These are phyloP conservation scores for Nicotiana benthamiana DNA, from an alignment of 257 asterid species.

Conservation along the genomic window DNA sequence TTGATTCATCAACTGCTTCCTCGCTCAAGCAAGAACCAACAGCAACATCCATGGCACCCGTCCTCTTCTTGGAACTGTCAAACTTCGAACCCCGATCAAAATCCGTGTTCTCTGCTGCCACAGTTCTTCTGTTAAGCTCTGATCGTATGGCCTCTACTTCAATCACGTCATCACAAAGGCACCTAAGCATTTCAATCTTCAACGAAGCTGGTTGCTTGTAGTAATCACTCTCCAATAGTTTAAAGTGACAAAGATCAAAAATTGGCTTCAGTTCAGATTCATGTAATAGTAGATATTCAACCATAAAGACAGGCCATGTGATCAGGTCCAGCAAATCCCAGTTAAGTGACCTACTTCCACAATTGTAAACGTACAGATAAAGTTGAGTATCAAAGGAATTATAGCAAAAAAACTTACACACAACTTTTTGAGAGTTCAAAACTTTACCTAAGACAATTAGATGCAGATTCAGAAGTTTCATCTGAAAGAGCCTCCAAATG, in stretches of 20 bases:
- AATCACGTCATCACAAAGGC: constrained; percentile 86
- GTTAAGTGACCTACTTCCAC: constrained; percentile 58
- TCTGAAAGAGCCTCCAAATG: constrained; percentile 60
- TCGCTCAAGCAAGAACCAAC: constrained; percentile 53
- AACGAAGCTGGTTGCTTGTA: constrained; percentile 53
- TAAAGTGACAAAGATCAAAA: constrained; percentile 44
- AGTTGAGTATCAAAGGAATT: constrained; percentile 11
- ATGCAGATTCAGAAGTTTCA: constrained; percentile 62
- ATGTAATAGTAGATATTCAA: constrained; percentile 72
- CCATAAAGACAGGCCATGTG: constrained; percentile 89
- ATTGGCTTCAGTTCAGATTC: constrained; percentile 56
- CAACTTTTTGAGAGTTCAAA: constrained; percentile 13
- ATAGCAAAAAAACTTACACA: not conserved
- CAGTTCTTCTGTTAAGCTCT: constrained; percentile 66
- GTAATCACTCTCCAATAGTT: constrained; percentile 53
- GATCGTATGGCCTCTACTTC: constrained; percentile 63
- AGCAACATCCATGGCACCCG: constrained; percentile 39
- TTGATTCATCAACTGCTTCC: constrained; percentile 45
- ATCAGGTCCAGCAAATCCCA: constrained; percentile 92
- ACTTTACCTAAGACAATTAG: constrained; percentile 69
- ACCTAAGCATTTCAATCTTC: constrained; percentile 71
- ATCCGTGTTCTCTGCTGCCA: constrained; percentile 41
- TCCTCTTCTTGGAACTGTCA: constrained; percentile 49
- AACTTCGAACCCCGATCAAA: constrained; percentile 38
- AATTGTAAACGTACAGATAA: constrained; percentile 10